A percentile compares a stretch with the other conserved stretches of the same genome.
Conservation (phyloP, 768 basidiomycete genomes). For the Tephrocybe sp. region DNA sequence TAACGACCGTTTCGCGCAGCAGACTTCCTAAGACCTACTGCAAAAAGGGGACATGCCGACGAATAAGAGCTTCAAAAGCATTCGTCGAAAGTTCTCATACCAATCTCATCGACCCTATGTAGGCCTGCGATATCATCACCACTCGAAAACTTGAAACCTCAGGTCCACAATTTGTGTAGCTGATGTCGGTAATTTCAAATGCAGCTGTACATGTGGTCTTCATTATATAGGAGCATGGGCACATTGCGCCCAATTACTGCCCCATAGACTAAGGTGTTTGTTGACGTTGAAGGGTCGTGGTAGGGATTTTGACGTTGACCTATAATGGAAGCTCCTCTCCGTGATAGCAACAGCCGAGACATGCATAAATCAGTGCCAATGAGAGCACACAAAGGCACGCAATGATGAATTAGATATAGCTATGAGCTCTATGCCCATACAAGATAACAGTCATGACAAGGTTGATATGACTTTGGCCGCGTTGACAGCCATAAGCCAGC, state of each 20-base stretch:
- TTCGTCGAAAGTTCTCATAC: too few species aligned
- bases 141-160: too few species aligned
- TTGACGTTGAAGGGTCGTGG: not conserved
- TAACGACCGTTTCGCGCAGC: not conserved
- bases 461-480: slow-evolving; percentile 6
- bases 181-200: too few species aligned
- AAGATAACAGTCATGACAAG: slow-evolving; percentile 14
- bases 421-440: slow-evolving; percentile 13
- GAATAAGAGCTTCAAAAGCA: too few species aligned
- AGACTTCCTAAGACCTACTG: too few species aligned
- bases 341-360: not conserved
- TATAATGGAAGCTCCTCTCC: slow-evolving; percentile 4
- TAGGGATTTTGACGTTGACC: not conserved
- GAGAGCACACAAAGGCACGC: slow-evolving; percentile 10
- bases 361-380: not conserved
- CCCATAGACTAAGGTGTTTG: too few species aligned
- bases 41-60: too few species aligned
- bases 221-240: too few species aligned
- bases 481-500: slow-evolving; percentile 5
- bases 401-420: slow-evolving; percentile 18
- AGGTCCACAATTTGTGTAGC: too few species aligned
- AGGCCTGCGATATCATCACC: too few species aligned
- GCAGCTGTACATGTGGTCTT: too few species aligned
- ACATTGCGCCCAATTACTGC: too few species aligned
- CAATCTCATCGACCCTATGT: not conserved